A percentile compares a stretch with the other conserved stretches of the same genome.
Conservation (phyloP, 1,139 yeast species). For the Protomyces pachydermus region DNA sequence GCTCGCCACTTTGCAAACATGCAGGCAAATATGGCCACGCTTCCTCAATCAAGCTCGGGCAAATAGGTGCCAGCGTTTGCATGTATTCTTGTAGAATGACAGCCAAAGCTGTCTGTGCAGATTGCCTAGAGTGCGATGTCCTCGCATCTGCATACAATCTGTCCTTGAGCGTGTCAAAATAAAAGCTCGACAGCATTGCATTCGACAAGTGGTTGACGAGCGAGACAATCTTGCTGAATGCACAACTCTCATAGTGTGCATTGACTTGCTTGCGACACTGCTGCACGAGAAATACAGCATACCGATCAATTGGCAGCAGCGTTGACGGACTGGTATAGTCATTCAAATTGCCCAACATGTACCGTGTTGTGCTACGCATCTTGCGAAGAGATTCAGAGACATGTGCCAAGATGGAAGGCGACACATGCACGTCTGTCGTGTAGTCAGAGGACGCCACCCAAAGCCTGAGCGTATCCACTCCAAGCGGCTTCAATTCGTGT, state of each 20-base stretch:
- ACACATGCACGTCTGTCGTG: conserved; percentile 70
- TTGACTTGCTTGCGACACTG: conserved; percentile 47
- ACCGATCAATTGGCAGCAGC: conserved; percentile 53
- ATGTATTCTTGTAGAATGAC: conserved; percentile 55
- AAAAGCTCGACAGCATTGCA: conserved; percentile 69
- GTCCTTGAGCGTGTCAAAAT: conserved; percentile 84
- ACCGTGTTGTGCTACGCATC: conserved; percentile 73
- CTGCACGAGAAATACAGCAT: conserved; percentile 53
- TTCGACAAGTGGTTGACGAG: conserved; percentile 52
- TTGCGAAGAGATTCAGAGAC: conserved; percentile 79
- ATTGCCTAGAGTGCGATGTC: conserved; percentile 51
- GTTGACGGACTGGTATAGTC: conserved; percentile 37
- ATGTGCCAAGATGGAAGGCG: conserved; percentile 65
- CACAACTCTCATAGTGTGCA: conserved; percentile 51
- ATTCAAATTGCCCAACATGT: conserved; percentile 68
- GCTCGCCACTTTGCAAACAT: conserved; percentile 34
- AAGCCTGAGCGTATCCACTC: conserved; percentile 84
- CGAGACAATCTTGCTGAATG: conserved; percentile 57
- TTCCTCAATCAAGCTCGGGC: conserved; percentile 82
- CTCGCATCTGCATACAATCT: conserved; percentile 65
- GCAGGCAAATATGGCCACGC: conserved; percentile 62
- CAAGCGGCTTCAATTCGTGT: conserved; percentile 43
- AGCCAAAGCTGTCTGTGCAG: conserved; percentile 66
- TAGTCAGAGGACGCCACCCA: conserved; percentile 91
- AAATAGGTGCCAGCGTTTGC: conserved; percentile 67